Evolutionary conservation across 441 rosid species (phyloP).

Genomic region (Corymbia calophylla): DNA sequence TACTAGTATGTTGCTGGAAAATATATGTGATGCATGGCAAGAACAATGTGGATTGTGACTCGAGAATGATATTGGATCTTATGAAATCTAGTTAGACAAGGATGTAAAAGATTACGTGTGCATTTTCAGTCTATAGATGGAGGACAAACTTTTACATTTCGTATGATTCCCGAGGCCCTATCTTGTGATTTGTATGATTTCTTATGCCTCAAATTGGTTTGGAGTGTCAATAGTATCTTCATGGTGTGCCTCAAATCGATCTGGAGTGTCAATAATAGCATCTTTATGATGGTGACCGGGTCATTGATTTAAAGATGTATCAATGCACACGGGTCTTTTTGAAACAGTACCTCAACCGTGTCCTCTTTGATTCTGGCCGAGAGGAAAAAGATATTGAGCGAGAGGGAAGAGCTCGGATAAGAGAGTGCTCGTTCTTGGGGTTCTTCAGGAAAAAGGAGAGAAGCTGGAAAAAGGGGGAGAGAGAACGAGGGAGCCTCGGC

Average conservation of each 20-base stretch:
- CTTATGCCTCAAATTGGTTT: background rate
- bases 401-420: too few species aligned
- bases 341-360: slow-evolving; percentile 81
- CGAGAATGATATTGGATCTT: background rate
- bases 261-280: background rate
- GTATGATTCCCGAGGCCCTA: background rate
- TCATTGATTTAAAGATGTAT: background rate
- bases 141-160: background rate
- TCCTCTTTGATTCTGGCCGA: slow-evolving; percentile 53
- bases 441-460: too few species aligned
- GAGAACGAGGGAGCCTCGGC: too few species aligned
- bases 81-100: background rate
- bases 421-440: too few species aligned
- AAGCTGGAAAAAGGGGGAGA: too few species aligned
- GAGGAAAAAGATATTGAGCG: too few species aligned
- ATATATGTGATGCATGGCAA: background rate
- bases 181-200: background rate
- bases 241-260: background rate
- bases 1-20: background rate
- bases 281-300: background rate
- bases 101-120: background rate
- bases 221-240: background rate
- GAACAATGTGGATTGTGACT: background rate
- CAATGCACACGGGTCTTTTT: slow-evolving; percentile 63
- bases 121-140: background rate